Conservation (phyloP, 441 rosid species). For the Arabidopsis lyrata region DNA sequence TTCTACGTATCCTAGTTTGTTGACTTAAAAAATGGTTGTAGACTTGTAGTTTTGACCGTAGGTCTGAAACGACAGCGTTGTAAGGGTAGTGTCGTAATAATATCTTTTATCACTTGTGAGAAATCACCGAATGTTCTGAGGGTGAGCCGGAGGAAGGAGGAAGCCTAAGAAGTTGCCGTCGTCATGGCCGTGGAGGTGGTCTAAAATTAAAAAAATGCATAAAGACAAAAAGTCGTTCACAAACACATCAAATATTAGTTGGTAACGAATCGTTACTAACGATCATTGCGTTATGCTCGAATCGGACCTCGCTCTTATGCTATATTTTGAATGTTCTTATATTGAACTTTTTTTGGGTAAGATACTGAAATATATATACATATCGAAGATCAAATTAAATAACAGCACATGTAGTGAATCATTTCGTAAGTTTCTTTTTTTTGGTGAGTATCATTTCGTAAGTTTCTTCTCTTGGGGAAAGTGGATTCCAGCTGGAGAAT, state of each 20-base stretch:
- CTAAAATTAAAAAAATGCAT: too few species aligned
- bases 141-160: too few species aligned
- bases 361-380: not conserved
- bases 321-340: constrained; percentile 3
- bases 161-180: too few species aligned
- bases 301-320: not conserved
- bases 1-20: too few species aligned
- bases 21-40: too few species aligned
- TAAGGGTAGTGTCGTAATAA: too few species aligned
- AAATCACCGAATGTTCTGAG: too few species aligned
- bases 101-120: too few species aligned
- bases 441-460: constrained; percentile 5
- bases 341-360: too few species aligned
- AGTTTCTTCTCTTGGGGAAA: constrained; percentile 7
- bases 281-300: constrained; percentile 8
- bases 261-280: not conserved
- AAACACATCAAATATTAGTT: constrained; percentile 2
- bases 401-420: not conserved
- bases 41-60: too few species aligned
- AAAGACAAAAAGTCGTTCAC: not conserved
- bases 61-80: too few species aligned
- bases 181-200: too few species aligned
- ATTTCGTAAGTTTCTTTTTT: constrained; percentile 16
- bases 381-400: not conserved
- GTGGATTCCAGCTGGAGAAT: constrained; percentile 13